Evolutionary conservation across 2,329 filamentous ascomycete genomes (phyloP).

Genomic region (Colletotrichum coccodes): DNA sequence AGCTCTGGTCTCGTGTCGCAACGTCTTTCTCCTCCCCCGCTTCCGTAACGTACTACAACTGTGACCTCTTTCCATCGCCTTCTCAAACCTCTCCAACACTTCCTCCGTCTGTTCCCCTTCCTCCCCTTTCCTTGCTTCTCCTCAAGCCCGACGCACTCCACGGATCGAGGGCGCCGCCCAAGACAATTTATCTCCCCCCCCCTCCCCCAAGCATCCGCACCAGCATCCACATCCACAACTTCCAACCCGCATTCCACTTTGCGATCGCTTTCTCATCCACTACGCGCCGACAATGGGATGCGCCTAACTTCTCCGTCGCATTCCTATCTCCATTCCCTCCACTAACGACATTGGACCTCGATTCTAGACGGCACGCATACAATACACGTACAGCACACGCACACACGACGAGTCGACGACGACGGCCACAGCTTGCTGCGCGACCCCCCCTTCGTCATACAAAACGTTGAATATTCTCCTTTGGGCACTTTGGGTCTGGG

Average conservation of each 20-base stretch:
- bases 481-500: constrained; percentile 42
- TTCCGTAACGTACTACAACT: constrained; percentile 31
- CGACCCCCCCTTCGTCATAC: constrained; percentile 24
- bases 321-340: constrained; percentile 34
- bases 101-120: constrained; percentile 21
- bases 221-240: neutral
- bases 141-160: constrained; percentile 15
- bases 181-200: neutral
- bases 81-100: constrained; percentile 35
- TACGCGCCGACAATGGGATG: constrained; percentile 45
- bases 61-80: constrained; percentile 32
- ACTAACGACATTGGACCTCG: constrained; percentile 30
- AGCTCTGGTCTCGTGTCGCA: constrained; percentile 36
- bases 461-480: constrained; percentile 37
- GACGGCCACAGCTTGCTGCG: constrained; percentile 20
- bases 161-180: constrained; percentile 17
- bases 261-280: constrained; percentile 19
- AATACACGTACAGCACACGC: constrained; percentile 18
- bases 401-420: constrained; percentile 1
- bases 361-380: constrained; percentile 19
- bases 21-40: constrained; percentile 34
- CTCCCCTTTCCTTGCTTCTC: constrained; percentile 29
- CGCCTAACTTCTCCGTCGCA: constrained; percentile 42
- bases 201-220: neutral
- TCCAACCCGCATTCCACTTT: constrained; percentile 20